Conservation (phyloP, 2,329 filamentous ascomycete species). For the Tolypocladium amazonense region DNA sequence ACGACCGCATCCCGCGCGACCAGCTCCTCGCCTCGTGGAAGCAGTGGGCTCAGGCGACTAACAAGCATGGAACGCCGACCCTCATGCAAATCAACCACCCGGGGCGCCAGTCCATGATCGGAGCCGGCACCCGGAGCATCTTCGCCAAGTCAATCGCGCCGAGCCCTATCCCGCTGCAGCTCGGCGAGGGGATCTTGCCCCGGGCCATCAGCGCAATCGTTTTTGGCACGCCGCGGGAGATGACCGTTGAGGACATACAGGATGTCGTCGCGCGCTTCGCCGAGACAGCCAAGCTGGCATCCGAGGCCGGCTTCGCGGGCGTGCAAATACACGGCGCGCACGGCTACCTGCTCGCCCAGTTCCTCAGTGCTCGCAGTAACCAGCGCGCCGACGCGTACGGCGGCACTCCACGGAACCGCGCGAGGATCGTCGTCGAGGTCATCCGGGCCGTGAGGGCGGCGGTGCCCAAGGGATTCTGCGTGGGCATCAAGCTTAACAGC, state of each 20-base stretch:
- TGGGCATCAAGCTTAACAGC: conserved; percentile 46
- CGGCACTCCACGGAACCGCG: conserved; percentile 35
- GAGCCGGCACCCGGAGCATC: conserved; percentile 23
- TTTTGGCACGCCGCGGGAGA: conserved; percentile 45
- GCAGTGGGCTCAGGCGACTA: conserved; percentile 20
- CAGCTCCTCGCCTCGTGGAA: conserved; percentile 25
- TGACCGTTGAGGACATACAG: conserved; percentile 43
- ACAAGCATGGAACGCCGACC: conserved; percentile 21
- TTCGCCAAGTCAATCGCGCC: conserved; percentile 31
- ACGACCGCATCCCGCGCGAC: conserved; percentile 14
- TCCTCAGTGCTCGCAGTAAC: conserved; percentile 40
- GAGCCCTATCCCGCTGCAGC: conserved; percentile 28
- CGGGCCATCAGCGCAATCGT: conserved; percentile 19
- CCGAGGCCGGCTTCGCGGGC: conserved; percentile 34
- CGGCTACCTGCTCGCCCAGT: conserved; percentile 47
- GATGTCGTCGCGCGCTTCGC: conserved; percentile 41
- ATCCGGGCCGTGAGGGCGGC: conserved; percentile 28
- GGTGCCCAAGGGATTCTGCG: conserved; percentile 29
- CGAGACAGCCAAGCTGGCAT: conserved; percentile 34
- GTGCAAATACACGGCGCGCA: conserved; percentile 39
- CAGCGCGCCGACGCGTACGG: conserved; percentile 44
- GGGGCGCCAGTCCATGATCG: conserved; percentile 30
- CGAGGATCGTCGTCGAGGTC: conserved; percentile 40
- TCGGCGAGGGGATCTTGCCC: conserved; percentile 27
- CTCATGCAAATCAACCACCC: conserved; percentile 37